Evolutionary conservation across 305 asterid species (phyloP), one percentile per base, ranked within the genome.

Genomic region (Vinca major): DNA sequence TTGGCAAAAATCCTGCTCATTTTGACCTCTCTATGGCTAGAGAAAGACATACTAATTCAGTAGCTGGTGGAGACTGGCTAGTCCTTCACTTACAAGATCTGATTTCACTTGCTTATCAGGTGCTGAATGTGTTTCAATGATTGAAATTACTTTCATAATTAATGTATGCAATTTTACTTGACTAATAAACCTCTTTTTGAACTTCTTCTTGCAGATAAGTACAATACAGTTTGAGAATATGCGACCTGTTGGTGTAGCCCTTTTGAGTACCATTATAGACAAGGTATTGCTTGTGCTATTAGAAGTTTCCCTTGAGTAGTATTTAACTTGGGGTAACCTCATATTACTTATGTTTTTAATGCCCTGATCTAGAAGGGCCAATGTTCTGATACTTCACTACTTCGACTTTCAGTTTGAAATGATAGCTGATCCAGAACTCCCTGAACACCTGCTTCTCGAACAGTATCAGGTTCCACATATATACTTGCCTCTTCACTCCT

Each of bases 81-180:
- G 93, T 94, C 74, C 86, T 91, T 81, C 90, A 94, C 75, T 77
- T 94, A 80, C 98, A 89, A 83, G 98, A 94, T 78, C 93, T 91
- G 75, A 82, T 94, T 76, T 91, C 95, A 72, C 97, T 94, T 82
- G 99, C 98, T 73, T 94, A 94, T 82, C 98, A 94, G 99, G 99
- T 94, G 81, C 77, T 62, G 72, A 79, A 56, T 68, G 58, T 69
- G 63, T 33, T 43, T 9, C 63, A 6, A n/a, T 39, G 26, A 14
- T 60, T 60, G 8, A 41, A 45, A 44, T 72, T 67, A 68, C 77
- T 52, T 41, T 57, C 58, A 62, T 73, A 58, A 74, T 67, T 55
- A 43, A 70, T 26, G 33, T 26, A 49, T 70, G 66, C 50, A 37
- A 65, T 50, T 48, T 21, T 73, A 36, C 45, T 74, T 43, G 55